phyloP scores from a whole-genome alignment of 2,329 filamentous ascomycete genomes.

The Pestalotiopsis sp. region DNA sequence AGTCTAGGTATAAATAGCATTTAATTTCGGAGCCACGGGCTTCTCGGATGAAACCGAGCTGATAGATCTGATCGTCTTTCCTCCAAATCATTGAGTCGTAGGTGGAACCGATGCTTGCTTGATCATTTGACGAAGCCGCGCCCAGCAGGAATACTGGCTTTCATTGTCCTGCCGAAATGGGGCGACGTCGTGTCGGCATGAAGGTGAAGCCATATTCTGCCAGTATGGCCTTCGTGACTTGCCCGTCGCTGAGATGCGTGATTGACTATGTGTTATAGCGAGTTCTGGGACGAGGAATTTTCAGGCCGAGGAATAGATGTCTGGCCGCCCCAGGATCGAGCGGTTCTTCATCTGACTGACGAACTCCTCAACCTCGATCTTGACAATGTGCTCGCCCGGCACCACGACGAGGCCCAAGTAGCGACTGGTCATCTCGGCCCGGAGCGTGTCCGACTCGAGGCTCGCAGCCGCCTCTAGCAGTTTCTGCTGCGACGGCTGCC shows the following conservation, averaged over 20 bases:
- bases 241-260: too few relatives aligned
- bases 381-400: slow-evolving; percentile 81
- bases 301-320: slow-evolving; percentile 11
- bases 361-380: slow-evolving; percentile 86
- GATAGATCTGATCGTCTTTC: too few relatives aligned
- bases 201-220: too few relatives aligned
- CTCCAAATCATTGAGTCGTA: too few relatives aligned
- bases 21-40: not conserved
- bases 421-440: slow-evolving; percentile 77
- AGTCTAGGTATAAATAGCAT: not conserved
- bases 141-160: too few relatives aligned
- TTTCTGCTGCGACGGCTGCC: slow-evolving; percentile 64
- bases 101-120: too few relatives aligned
- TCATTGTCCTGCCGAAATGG: too few relatives aligned
- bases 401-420: slow-evolving; percentile 90
- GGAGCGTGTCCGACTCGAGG: slow-evolving; percentile 47
- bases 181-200: too few relatives aligned
- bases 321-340: slow-evolving; percentile 8
- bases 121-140: too few relatives aligned
- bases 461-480: slow-evolving; percentile 39
- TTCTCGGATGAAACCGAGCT: not conserved
- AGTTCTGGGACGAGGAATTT: not conserved
- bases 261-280: not conserved
- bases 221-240: too few relatives aligned
- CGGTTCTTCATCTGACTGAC: slow-evolving; percentile 50